phyloP scores from a whole-genome alignment of 176 grass and related monocot genomes.

The Phragmites australis region DNA sequence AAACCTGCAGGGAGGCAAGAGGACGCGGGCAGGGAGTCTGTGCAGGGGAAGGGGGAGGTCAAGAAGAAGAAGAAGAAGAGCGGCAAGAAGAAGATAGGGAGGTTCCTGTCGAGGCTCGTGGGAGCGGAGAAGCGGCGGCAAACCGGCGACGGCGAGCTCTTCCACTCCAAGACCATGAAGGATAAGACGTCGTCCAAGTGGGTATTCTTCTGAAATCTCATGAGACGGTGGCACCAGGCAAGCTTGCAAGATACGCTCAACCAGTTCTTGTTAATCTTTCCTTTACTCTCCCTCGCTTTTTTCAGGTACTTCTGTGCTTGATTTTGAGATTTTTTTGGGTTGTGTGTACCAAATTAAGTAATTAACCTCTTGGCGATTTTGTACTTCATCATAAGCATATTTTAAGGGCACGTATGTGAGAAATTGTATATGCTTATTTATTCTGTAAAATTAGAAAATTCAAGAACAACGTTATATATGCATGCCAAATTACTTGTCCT shows the following conservation, averaged over 20 bases:
- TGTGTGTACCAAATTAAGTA: conserved; percentile 26
- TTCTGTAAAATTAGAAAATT: conserved; percentile 2
- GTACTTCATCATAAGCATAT: neutral
- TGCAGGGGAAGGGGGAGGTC: conserved; percentile 45
- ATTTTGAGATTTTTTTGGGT: conserved; percentile 22
- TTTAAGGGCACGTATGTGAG: neutral
- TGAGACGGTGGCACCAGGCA: neutral
- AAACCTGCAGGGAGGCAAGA: conserved; percentile 19
- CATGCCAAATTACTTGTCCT: too few relatives aligned
- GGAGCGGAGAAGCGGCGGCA: conserved; percentile 55
- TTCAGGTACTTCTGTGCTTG: conserved; percentile 35
- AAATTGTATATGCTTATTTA: conserved; percentile 12
- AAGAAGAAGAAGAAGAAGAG: conserved; percentile 71
- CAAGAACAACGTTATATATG: too few relatives aligned
- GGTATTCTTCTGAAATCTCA: conserved; percentile 59
- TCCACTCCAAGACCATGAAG: conserved; percentile 85
- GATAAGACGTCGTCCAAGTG: conserved; percentile 76
- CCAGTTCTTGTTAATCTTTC: too few relatives aligned
- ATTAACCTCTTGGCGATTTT: conserved; percentile 29
- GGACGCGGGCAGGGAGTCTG: neutral
- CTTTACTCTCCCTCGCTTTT: neutral
- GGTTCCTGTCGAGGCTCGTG: conserved; percentile 76
- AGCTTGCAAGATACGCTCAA: too few relatives aligned
- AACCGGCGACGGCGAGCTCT: conserved; percentile 47
- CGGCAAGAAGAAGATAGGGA: conserved; percentile 73